Base-by-base conservation (phyloP, 805 yeast genomes). In the baker's yeast (Saccharomyces cerevisiae) region DNA sequence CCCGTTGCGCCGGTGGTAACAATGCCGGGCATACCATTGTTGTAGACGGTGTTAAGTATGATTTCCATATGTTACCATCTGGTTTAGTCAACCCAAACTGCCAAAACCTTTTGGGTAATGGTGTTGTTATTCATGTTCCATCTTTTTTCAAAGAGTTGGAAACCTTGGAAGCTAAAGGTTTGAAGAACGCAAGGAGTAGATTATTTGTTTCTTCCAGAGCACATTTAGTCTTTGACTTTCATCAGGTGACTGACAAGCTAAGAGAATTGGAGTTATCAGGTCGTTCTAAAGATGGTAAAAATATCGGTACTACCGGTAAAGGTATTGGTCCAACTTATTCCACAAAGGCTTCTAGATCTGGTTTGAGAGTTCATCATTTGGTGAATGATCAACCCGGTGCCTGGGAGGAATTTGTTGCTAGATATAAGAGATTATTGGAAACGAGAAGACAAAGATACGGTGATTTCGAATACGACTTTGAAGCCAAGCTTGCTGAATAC, bases 11-110 rank as follows among this genome's bases (percentile, higher is more conserved):
- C 70, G 99, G 99, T 73, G 99, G 99, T 68, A 94, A 94, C 78
- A 94, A 94, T 70, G 99, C 99, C 29, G 99, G 99, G 36, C 99
- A 94, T 72, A 94, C 99, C 47, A 94, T 94, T 66, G 97, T 94
- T 50, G 99, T 90, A 51, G 83, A 84, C 57, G 85, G 83, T 48
- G 79, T 79, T 66, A 92, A 90, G 73, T 94, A 91, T 70, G 99
- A 94, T 72, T 94, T 94, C 85, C 99, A 94, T 76, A 92, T 94
- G 96, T 81, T 94, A 59, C 99, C 99, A 21, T 89, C 97, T 9
- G 99, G 99, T n/a, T 80, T 94, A 59, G 96, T 94, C 56, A 94
- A 94, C 71, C 90, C 94, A 57, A 85, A 87, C 55, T 94, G 99
- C 75, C 74, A 78, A 64, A 94, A 94, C 74, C 75, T 94, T 63